phyloP scores from a whole-genome alignment of 208 protist genomes.

The Crithidia bombi region DNA sequence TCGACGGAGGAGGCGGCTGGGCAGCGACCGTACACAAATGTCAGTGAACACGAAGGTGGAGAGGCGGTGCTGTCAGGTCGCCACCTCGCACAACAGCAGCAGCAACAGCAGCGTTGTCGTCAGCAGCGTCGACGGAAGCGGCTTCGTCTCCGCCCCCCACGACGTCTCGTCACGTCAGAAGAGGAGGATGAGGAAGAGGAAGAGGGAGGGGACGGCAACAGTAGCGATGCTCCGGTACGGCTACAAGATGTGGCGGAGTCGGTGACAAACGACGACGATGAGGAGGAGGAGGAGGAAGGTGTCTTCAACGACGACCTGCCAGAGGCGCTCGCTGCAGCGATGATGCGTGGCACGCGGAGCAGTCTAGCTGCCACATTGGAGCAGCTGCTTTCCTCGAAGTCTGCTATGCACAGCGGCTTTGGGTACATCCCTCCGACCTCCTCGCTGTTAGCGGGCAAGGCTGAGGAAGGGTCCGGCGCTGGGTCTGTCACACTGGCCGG shows the following conservation, averaged over 20 bases:
- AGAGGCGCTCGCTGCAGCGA: constrained; percentile 10
- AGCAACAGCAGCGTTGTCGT: constrained; percentile 2
- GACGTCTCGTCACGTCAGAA: neutral
- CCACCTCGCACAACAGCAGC: constrained; percentile 10
- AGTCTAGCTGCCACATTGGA: constrained; percentile 23
- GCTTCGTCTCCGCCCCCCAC: neutral
- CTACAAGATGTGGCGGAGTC: neutral
- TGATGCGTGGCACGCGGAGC: neutral
- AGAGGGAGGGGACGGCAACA: too few species aligned
- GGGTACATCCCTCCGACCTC: neutral
- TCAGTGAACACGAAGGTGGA: constrained; percentile 26
- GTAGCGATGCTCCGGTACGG: too few species aligned
- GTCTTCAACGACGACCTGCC: constrained; percentile 19
- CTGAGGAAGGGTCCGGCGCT: neutral
- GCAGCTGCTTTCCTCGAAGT: constrained; percentile 17
- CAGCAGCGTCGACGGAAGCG: neutral
- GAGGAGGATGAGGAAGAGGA: constrained; percentile 9
- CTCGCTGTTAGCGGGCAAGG: neutral
- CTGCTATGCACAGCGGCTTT: neutral
- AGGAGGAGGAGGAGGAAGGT: neutral
- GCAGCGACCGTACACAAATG: too few species aligned
- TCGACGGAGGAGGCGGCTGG: constrained; percentile 4
- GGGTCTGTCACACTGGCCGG: neutral
- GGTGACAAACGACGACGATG: neutral
- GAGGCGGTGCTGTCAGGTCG: constrained; percentile 20